Base-by-base conservation (phyloP, 2,329 filamentous ascomycete species). In the Sarocladium oryzae region DNA sequence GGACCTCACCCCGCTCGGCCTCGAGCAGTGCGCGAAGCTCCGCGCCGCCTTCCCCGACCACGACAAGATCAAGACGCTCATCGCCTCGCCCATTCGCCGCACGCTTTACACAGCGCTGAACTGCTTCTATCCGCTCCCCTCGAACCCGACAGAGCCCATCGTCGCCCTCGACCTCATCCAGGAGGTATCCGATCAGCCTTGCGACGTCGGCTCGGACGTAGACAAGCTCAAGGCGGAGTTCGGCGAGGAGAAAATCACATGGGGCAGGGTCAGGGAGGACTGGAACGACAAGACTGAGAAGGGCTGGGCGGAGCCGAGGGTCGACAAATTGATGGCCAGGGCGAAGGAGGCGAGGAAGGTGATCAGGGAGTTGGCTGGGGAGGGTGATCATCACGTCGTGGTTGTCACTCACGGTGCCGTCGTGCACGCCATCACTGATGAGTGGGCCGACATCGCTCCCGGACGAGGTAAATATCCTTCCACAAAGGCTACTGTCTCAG, bases 331-430 rank as follows among this genome's bases (percentile, higher is more conserved):
- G 38, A 74, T 79, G 55, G 71, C 68, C 28, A 72, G 88, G 15
- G 86, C 86, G 0, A 69, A 70, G n/a, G 74, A 73, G 21, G 81
- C 82, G 5, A 73, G 88, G 38, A 59, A 71, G 11, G 83, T 78
- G 68, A 64, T 93, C 54, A 64, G 77, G 15, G 69, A 76, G 37
- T 60, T 70, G 49, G 64, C 64, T 1, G 69, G 61, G 1, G 54
- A 58, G 1, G 62, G 56, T 0, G 82, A 87, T 60, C 73, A 70
- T 3, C 79, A 92, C 58, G 79, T 95, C 24, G 81, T 85, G 0
- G 75, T 90, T 2, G 88, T 95, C 7, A 86, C 88, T 2, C 90
- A 95, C 60, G 90, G 90, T 2, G 88, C 86, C 1, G 87, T 91
- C 58, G 64, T 95, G 60, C 90, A 96, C 65, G 95, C 89, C 60